phyloP scores from a whole-genome alignment of 2,329 filamentous ascomycete species.

The Aspergillus arachidicola region DNA sequence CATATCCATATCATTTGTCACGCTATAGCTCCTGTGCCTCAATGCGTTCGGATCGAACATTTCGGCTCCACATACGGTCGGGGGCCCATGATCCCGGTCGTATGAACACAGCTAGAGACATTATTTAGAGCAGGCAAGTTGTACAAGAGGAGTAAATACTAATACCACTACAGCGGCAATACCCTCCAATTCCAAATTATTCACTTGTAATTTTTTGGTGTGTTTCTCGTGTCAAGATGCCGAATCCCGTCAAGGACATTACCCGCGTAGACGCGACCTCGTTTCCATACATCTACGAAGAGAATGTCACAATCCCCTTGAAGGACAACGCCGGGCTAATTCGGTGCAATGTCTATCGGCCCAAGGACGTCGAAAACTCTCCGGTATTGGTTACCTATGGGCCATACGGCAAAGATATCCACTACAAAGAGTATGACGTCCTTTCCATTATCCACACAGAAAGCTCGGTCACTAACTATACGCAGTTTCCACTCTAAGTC shows the following conservation, averaged over 20 bases:
- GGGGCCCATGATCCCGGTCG: neutral
- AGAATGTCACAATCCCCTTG: constrained; percentile 52
- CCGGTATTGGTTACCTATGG: constrained; percentile 72
- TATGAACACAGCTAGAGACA: neutral
- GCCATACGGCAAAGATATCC: constrained; percentile 74
- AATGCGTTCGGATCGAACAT: neutral
- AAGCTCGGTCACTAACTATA: neutral
- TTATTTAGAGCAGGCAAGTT: constrained; percentile 3
- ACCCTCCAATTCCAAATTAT: neutral
- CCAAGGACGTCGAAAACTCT: constrained; percentile 41
- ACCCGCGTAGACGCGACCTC: constrained; percentile 34
- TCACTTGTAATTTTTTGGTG: neutral
- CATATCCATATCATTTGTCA: neutral
- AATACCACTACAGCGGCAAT: neutral
- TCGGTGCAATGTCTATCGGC: constrained; percentile 55
- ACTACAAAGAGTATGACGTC: constrained; percentile 50
- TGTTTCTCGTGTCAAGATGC: constrained; percentile 22
- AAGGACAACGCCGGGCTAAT: constrained; percentile 45
- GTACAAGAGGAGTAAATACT: neutral
- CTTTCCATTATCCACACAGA: constrained; percentile 26
- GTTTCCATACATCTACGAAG: constrained; percentile 52
- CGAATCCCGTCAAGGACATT: constrained; percentile 34
- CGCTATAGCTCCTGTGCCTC: neutral
- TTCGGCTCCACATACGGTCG: constrained; percentile 32
- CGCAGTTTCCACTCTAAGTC: constrained; percentile 55